These are phyloP conservation scores for Aureobasidium sp. DNA, from an alignment of 2,329 filamentous ascomycete species.

Conservation along the genomic window DNA sequence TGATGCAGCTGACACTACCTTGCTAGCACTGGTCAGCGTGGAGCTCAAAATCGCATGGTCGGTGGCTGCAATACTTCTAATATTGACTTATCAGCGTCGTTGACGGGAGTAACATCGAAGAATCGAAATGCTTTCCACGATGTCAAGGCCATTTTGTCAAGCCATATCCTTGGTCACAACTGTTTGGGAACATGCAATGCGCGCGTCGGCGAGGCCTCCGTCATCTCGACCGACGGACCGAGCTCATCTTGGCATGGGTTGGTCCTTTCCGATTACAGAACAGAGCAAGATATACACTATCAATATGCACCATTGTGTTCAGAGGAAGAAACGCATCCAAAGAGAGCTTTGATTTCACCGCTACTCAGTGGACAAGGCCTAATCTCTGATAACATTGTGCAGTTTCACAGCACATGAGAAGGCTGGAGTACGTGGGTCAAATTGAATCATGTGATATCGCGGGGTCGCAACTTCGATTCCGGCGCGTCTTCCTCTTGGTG, in stretches of 20 bases:
- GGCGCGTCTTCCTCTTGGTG: not conserved
- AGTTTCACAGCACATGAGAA: too few relatives aligned
- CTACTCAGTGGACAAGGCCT: too few relatives aligned
- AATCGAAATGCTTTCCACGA: slow-evolving; percentile 98
- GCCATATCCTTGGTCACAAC: slow-evolving; percentile 2
- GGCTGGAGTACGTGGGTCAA: not conserved
- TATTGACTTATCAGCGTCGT: slow-evolving; percentile 70
- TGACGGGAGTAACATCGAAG: slow-evolving; percentile 88
- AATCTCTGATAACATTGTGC: too few relatives aligned
- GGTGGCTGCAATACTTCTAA: slow-evolving; percentile 55
- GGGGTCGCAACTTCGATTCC: not conserved
- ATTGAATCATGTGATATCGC: not conserved
- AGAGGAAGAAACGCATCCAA: too few relatives aligned
- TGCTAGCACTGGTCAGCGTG: slow-evolving; percentile 28
- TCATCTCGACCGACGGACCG: not conserved
- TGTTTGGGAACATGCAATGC: not conserved
- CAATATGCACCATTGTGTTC: too few relatives aligned
- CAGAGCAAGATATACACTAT: too few relatives aligned
- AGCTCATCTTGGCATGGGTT: not conserved
- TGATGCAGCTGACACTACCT: slow-evolving; percentile 71
- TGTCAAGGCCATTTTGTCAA: slow-evolving; percentile 34
- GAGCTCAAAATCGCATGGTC: not conserved
- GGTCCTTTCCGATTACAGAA: too few relatives aligned
- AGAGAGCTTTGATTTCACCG: too few relatives aligned
- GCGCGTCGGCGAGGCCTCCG: not conserved